Conservation (phyloP, 2,329 filamentous ascomycete genomes). For the Teratosphaeria epicoccoides region DNA sequence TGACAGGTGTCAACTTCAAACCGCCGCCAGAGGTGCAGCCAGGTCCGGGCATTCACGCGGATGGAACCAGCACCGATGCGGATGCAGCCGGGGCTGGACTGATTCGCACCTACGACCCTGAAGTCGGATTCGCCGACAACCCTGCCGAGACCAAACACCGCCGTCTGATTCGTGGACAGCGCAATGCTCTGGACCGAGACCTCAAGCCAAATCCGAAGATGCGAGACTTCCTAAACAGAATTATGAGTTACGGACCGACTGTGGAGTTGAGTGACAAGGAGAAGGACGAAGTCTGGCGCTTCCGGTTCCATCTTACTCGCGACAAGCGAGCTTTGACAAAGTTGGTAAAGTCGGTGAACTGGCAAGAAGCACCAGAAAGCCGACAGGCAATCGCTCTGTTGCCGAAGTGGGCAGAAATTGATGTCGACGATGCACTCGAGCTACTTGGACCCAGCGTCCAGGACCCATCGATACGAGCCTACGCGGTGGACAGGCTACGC, state of each 20-base stretch:
- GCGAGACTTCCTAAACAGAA: constrained; percentile 79
- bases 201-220: constrained; percentile 93
- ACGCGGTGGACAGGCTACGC: constrained; percentile 81
- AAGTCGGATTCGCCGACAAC: constrained; percentile 80
- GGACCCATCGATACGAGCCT: constrained; percentile 76
- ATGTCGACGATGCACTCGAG: constrained; percentile 92
- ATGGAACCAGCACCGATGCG: constrained; percentile 42
- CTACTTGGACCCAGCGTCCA: constrained; percentile 86
- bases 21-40: constrained; percentile 80
- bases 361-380: constrained; percentile 74
- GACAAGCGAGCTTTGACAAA: constrained; percentile 86
- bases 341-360: constrained; percentile 95
- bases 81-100: constrained; percentile 50
- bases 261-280: constrained; percentile 81
- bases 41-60: constrained; percentile 74
- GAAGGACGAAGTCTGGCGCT: constrained; percentile 95
- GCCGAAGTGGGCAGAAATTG: constrained; percentile 89
- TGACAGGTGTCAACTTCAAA: constrained; percentile 61
- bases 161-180: constrained; percentile 77
- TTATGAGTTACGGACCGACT: constrained; percentile 87
- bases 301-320: constrained; percentile 82
- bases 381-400: constrained; percentile 84
- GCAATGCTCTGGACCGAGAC: constrained; percentile 87
- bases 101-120: constrained; percentile 84
- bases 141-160: constrained; percentile 93